Evolutionary conservation across 2,329 filamentous ascomycete species (phyloP).

Genomic region (Sphaerulina vaccinii): DNA sequence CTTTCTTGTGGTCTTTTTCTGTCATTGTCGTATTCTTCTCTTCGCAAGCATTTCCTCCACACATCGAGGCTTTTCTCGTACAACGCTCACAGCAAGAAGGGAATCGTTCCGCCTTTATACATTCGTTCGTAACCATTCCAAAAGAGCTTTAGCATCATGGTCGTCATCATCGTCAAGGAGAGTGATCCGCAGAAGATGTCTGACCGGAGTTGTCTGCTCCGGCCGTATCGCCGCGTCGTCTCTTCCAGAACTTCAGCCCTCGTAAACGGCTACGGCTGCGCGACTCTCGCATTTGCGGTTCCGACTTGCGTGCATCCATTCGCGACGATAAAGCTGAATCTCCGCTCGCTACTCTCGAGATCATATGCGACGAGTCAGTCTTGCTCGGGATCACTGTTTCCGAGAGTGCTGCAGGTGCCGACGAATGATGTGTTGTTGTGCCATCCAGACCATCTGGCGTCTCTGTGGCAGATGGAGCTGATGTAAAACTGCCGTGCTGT

Average conservation of each 20-base stretch:
- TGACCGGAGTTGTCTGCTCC: slow-evolving; percentile 7
- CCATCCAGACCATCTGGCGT: slow-evolving; percentile 28
- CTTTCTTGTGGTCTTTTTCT: not conserved
- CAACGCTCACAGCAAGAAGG: not conserved
- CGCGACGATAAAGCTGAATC: slow-evolving; percentile 20
- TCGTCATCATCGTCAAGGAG: slow-evolving; percentile 6
- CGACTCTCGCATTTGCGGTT: slow-evolving; percentile 30
- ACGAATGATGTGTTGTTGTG: slow-evolving; percentile 19
- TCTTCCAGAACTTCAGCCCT: slow-evolving; percentile 40
- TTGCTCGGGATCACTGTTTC: slow-evolving; percentile 17
- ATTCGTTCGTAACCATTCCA: not conserved
- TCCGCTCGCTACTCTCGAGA: slow-evolving; percentile 28
- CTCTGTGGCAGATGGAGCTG: slow-evolving; percentile 21
- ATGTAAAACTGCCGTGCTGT: slow-evolving; percentile 12
- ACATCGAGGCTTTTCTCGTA: not conserved
- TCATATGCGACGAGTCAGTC: slow-evolving; percentile 23
- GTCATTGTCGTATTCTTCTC: not conserved
- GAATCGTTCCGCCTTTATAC: not conserved
- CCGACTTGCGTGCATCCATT: slow-evolving; percentile 20
- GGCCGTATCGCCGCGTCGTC: slow-evolving; percentile 28
- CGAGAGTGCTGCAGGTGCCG: slow-evolving; percentile 8
- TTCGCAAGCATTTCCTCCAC: not conserved
- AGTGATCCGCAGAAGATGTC: slow-evolving; percentile 11
- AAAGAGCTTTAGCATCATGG: not conserved
- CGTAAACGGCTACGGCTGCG: slow-evolving; percentile 38